Base-by-base conservation (phyloP, 176 grass and related monocot species). In the Lolium rigidum region DNA sequence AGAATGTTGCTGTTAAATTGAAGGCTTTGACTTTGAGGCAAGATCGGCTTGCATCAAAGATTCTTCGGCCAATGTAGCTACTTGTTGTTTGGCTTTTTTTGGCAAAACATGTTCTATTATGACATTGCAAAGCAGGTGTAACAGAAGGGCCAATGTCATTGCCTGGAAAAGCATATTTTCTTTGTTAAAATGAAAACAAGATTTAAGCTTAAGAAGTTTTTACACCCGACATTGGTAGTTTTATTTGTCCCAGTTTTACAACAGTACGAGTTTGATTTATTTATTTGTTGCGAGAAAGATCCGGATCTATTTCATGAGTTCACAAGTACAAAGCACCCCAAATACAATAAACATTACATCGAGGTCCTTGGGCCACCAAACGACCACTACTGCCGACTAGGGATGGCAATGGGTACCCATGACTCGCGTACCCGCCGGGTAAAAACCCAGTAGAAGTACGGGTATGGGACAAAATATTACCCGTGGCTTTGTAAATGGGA, bases 61-160 rank as follows among this genome's bases (percentile, higher is more conserved):
- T 76, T 67, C 43, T 35, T 47, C 38, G 37, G 8, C 25, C 10
- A n/a, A 57, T 65, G n/a, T 66, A 25, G 17, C 10, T 10, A 68
- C 3, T 46, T 54, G 12, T 41, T 81, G 69, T 54, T 75, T 81
- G 31, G n/a, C 61, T 61, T 46, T 74, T 24, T 59, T 16, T 6
- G 37, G 49, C 20, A 59, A 16, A 88, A 81, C 50, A 68, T 76
- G 24, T 41, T 79, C 16, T 49, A 49, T 51, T 55, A 21, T 49
- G 41, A 15, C 8, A 75, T 22, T 84, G 26, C 51, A 89, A 75
- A 86, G 66, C 9, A 62, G 79, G 13, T 78, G 56, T 58, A 24
- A 48, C 3, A 57, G 39, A 79, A 83, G 15, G 54, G 25, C 2
- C 10, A 44, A 58, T 83, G 13, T 41, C 3, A 9, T 18, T 35